Percentiles rank a stretch among this genome's conserved stretches.
phyloP scores from a whole-genome alignment of 116 monocot genomes.

The Trichopus zeylanicus region DNA sequence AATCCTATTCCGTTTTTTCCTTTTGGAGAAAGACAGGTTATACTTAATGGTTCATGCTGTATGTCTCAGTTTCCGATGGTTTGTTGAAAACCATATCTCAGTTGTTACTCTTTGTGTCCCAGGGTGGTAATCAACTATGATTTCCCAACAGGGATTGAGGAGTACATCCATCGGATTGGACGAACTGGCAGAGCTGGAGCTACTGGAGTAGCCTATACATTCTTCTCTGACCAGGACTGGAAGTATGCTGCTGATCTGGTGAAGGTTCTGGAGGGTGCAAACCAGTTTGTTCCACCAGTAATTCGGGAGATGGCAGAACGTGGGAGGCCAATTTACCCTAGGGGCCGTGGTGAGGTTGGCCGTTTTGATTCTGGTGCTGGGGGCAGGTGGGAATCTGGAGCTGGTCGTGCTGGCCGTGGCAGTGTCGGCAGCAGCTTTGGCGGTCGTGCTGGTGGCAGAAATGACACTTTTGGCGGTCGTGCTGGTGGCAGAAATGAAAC shows the following conservation, averaged over 20 bases:
- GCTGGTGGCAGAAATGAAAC: conserved; percentile 13
- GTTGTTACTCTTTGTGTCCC: conserved; percentile 14
- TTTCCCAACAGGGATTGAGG: conserved; percentile 72
- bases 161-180: conserved; percentile 81
- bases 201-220: conserved; percentile 67
- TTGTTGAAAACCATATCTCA: conserved; percentile 2
- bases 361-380: conserved; percentile 32
- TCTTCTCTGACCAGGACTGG: conserved; percentile 81
- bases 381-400: conserved; percentile 18
- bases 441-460: conserved; percentile 12
- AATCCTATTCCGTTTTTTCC: too few relatives aligned
- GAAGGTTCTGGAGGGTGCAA: conserved; percentile 76
- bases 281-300: conserved; percentile 60
- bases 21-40: too few relatives aligned
- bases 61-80: too few relatives aligned
- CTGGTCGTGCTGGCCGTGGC: too few relatives aligned
- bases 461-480: conserved; percentile 16
- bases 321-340: conserved; percentile 23
- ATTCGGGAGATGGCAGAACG: conserved; percentile 60
- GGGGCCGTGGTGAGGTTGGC: conserved; percentile 21
- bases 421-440: too few relatives aligned
- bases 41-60: too few relatives aligned
- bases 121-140: conserved; percentile 88
- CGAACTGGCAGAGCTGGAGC: conserved; percentile 81
- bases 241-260: conserved; percentile 67